Evolutionary conservation across 192 early-diverging fungal species (phyloP), one percentile per base, ranked within the genome.

Genomic region (Lobosporangium transversale): DNA sequence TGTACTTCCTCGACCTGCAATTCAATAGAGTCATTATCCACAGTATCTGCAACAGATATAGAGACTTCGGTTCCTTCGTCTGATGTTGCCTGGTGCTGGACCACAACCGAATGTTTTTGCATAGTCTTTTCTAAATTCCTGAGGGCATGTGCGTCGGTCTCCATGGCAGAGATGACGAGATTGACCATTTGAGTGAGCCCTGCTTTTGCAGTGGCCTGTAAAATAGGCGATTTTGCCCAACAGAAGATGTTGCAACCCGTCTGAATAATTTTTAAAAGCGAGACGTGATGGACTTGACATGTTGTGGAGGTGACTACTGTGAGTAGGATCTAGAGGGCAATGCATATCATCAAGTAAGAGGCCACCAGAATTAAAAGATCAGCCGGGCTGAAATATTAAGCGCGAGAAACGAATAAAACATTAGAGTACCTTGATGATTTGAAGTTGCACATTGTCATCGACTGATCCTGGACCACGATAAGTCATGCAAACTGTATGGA

Each of bases 101-200:
- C 29, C 30, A 61, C 63, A 27, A 62, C 58, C 12, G 62, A 62
- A 24, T 78, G 49, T 37, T 47, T 57, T 30, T 49, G 57, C 20
- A 68, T 49, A 7, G 54, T 73, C 62, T 68, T 73, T 58, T 80
- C 79, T 29, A 73, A 48, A 52, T 73, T 56, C 27, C 52, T 27
- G 24, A 80, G 51, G 15, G 59, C 30, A 33, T 73, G 64, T 21
- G 79, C 79, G 32, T 80, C 69, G 12, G 70, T 79, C 54, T 82
- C 78, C 58, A 71, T 75, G 27, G 66, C 64, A 40, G 81, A 65
- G 45, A 82, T 78, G 51, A 82, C 68, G 26, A 79, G 44, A 62
- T 82, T 82, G 33, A 78, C 70, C 60, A 82, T 82, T 58, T 82
- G 81, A 17, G 81, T 82, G 26, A 82, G 66, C 62, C 78, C 81